Evolutionary conservation across 2,329 filamentous ascomycete genomes (phyloP), one percentile per base, ranked within the genome.

Genomic region (Exutisphaerella laricina): DNA sequence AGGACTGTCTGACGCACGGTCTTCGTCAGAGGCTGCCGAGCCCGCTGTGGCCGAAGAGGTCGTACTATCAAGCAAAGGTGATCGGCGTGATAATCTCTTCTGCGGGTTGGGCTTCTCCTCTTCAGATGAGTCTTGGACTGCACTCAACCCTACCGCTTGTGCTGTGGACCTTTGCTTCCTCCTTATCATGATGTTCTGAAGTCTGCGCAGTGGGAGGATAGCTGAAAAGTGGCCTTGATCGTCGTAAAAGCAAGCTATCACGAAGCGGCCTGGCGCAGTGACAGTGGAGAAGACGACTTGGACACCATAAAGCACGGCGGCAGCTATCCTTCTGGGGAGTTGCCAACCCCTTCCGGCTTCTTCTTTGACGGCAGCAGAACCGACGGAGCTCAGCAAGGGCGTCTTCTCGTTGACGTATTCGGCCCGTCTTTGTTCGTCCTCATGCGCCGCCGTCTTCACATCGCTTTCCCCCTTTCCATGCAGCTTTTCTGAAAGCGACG

Each of bases 221-320:
- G 87, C 79, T 40, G 87, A 84, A 63, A 94, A 94, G 38, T 73
- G 73, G 38, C 88, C 88, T 45, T 85, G 70, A 33, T 88, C 81
- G 59, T 94, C 82, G 68, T 85, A 90, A 57, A 97, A 84, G 61
- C 78, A 88, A 52, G 85, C 83, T 47, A 89, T 79, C 43, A 95
- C 67, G 66, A 90, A 96, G 37, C 88, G 77, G 13, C 83, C 85
- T 1, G 90, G 90, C 16, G 84, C 81, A 18, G 84, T 78, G 47
- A 97, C 69, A 10, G 86, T 85, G 37, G 84, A 83, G 42, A 95
- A 67, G 34, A 96, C 73, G 69, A 86, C 85, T 54, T 82, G 80
- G 55, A 94, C 73, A 4, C 86, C 85, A 55, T 84, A 80, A 48
- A 90, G 75, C 44, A 96, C 70, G 46, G 80, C 79, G 45, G 78